A percentile compares a stretch with the other conserved stretches of the same genome.
Evolutionary conservation across 768 basidiomycete genomes (phyloP).

Genomic region (Dacryopinax spathularia): DNA sequence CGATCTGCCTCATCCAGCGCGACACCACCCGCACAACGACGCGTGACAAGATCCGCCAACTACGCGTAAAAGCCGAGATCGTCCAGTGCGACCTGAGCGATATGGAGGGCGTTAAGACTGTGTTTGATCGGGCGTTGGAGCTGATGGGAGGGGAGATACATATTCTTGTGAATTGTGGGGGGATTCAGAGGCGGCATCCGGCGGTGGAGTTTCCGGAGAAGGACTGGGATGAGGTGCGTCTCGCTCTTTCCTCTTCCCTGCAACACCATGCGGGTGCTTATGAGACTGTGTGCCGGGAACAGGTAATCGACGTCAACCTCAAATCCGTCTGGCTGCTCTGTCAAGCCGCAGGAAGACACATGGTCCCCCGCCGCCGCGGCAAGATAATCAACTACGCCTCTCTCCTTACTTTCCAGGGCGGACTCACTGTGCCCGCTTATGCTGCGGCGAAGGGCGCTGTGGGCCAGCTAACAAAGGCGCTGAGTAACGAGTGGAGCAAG

Average conservation of each 20-base stretch:
- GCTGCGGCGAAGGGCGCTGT: constrained; percentile 74
- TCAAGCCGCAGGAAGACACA: constrained; percentile 77
- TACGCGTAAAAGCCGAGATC: constrained; percentile 22
- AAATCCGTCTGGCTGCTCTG: constrained; percentile 75
- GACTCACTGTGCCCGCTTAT: constrained; percentile 72
- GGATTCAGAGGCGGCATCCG: constrained; percentile 44
- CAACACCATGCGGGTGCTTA: background rate
- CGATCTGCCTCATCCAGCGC: constrained; percentile 37
- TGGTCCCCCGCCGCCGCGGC: constrained; percentile 51
- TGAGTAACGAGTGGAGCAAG: constrained; percentile 86
- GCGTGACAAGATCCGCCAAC: constrained; percentile 21
- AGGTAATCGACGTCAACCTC: constrained; percentile 75
- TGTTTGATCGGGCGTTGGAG: constrained; percentile 38
- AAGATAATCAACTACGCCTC: constrained; percentile 61
- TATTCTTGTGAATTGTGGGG: constrained; percentile 56
- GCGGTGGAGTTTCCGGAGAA: constrained; percentile 49
- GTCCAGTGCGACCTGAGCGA: constrained; percentile 46
- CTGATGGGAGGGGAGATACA: constrained; percentile 41
- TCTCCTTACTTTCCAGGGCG: constrained; percentile 45
- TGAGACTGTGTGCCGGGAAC: too few species aligned
- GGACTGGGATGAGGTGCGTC: constrained; percentile 57
- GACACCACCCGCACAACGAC: constrained; percentile 27
- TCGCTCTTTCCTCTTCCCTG: constrained; percentile 5
- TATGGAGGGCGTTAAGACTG: constrained; percentile 33
- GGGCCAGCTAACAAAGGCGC: constrained; percentile 72